Base-by-base conservation (phyloP, 805 yeast species). In the Kluyveromyces nonfermentans region DNA sequence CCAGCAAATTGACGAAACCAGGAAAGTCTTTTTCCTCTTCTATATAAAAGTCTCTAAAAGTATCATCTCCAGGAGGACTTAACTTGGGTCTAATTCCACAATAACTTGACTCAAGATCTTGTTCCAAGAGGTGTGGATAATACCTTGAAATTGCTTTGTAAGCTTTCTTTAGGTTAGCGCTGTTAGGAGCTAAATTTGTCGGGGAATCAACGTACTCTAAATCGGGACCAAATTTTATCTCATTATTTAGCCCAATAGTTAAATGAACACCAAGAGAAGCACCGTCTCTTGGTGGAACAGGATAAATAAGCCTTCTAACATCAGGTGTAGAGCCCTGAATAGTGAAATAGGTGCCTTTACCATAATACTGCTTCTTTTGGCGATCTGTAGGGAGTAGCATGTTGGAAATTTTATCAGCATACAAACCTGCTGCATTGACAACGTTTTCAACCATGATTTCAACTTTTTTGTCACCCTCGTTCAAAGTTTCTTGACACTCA, bases 251-350 rank as follows among this genome's bases (percentile, higher is more conserved):
- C 54, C 85, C 94, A 25, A 89, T 65, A 0, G 97, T 88, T 48
- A 89, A 64, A 65, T 88, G 97, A 0, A 93, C 85, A 0, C 97
- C 97, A 44, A 89, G 67, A 0, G 94, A 84, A n/a, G 83, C 72
- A 0, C 79, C 74, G 42, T 77, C 74, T 6, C 73, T 73, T n/a
- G 81, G 78, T 1, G 87, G 86, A 44, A 86, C 82, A 1, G 96
- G 96, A 59, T 88, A 88, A 0, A 88, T 67, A 30, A 82, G 60
- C 46, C 85, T 65, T 43, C 67, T 57, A 4, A 80, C 76, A 17
- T 71, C 68, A 1, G 82, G 80, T 14, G 59, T 57, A 3, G 71
- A 65, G 1, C 70, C 59, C 21, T 71, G 72, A 47, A 77, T 78
- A 3, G 81, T 66, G 55, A 74, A 89, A 60, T 89, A 88, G 50